A percentile compares a stretch with the other conserved stretches of the same genome.
phyloP scores from a whole-genome alignment of 23 red algal genomes.

The Agarophyton chilense region DNA sequence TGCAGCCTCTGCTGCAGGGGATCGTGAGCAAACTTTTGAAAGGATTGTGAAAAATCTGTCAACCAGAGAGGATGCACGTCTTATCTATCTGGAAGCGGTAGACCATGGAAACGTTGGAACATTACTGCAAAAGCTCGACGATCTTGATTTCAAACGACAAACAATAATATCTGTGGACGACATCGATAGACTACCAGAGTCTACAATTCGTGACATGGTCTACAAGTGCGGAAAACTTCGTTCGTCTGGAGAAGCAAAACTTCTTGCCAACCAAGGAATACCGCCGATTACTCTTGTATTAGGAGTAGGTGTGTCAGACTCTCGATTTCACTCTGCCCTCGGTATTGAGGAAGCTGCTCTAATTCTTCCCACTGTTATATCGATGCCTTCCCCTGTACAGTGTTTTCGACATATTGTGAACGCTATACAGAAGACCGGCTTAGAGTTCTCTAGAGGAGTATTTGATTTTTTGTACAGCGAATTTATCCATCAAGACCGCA shows the following conservation, averaged over 20 bases:
- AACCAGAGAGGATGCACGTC: neutral
- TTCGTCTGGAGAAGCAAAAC: neutral
- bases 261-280: neutral
- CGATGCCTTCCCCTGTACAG: conserved; percentile 7
- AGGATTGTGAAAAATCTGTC: neutral
- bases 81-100: neutral
- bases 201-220: conserved; percentile 29
- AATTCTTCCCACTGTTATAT: conserved; percentile 8
- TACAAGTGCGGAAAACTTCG: conserved; percentile 16
- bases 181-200: conserved; percentile 34
- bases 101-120: conserved; percentile 20
- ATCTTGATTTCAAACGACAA: neutral
- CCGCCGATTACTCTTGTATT: conserved; percentile 30
- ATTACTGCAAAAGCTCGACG: conserved; percentile 9
- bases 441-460: conserved; percentile 10
- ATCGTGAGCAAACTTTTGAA: conserved; percentile 30
- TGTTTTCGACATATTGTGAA: conserved; percentile 25
- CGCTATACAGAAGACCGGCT: neutral
- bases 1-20: conserved; percentile 42
- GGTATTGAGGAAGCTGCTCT: conserved; percentile 47
- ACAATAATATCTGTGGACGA: conserved; percentile 41
- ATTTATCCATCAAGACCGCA: conserved; percentile 23
- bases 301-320: conserved; percentile 6
- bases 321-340: conserved; percentile 40
- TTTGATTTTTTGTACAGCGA: conserved; percentile 26